Conservation (phyloP, 345 rosid species). For the Sonneratia alba region DNA sequence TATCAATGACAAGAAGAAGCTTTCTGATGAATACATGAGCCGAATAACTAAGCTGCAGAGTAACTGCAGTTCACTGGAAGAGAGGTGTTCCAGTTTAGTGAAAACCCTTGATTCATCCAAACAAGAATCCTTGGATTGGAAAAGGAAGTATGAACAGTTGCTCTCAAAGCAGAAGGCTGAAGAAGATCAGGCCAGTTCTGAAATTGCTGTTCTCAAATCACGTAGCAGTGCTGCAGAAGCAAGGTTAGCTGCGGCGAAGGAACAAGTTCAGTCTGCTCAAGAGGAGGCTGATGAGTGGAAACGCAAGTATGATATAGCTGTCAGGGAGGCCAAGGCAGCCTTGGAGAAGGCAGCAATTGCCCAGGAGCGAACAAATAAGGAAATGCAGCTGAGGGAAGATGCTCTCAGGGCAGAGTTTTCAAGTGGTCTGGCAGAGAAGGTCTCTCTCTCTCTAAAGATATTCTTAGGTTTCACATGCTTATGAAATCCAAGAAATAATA, state of each 20-base stretch:
- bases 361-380: conserved; percentile 73
- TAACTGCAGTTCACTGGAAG: conserved; percentile 64
- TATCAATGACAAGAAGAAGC: conserved; percentile 80
- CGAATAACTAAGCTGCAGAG: conserved; percentile 74
- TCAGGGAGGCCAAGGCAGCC: conserved; percentile 83
- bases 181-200: conserved; percentile 64
- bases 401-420: conserved; percentile 68
- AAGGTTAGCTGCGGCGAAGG: conserved; percentile 90
- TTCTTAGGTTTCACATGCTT: not conserved
- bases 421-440: conserved; percentile 58
- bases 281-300: conserved; percentile 94
- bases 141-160: conserved; percentile 59
- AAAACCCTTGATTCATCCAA: conserved; percentile 65
- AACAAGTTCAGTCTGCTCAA: conserved; percentile 76
- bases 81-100: conserved; percentile 64
- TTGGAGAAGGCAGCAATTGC: conserved; percentile 82
- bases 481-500: not conserved
- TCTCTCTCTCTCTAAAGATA: conserved; percentile 9
- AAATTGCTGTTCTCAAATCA: conserved; percentile 68
- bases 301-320: conserved; percentile 77
- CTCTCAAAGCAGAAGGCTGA: conserved; percentile 65
- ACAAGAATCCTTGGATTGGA: conserved; percentile 69
- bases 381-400: conserved; percentile 82
- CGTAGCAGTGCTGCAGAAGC: conserved; percentile 90
- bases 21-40: conserved; percentile 65